Base-by-base conservation (phyloP, 1,284 basidiomycete species). In the Puccinia hordei region DNA sequence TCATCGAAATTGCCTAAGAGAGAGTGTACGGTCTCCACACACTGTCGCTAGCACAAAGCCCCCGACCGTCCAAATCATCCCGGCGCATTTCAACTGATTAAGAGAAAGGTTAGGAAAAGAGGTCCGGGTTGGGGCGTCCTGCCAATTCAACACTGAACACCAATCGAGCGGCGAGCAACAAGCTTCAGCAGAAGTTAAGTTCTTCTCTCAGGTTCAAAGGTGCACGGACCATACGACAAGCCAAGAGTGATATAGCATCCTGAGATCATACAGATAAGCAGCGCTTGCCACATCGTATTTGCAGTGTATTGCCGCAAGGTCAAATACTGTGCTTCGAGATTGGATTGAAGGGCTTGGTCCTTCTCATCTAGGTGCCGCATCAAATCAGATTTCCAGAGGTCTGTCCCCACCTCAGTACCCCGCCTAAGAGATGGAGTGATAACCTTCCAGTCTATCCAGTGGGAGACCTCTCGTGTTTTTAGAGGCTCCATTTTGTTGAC, bases 201-300 rank as follows among this genome's bases (percentile, higher is more conserved):
- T 49, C 46, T 49, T 49, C 17, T 13, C 2, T 17, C 17, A 19
- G 17, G 13, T 49, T 49, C 17, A 15, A 49, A 49, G 15, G 17
- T 49, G 46, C 46, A 49, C 46, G 17, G 46, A 49, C 46, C 46
- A 59, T 59, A 59, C 15, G 57, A 27, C 27, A 59, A 59, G 57
- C 57, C 57, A 59, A 59, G 24, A 59, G 57, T 59, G 57, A 59
- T 59, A 27, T 59, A 59, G 57, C 57, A 24, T 1, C 57, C 57
- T 17, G 57, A 59, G 15, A 59, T 59, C 13, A 59, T 33, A 33
- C 57, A 59, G 57, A 59, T 59, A 33, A 59, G 57, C 57, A 59
- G 30, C 27, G 57, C 57, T 59, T 59, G 57, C 57, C 57, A 59
- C 57, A 59, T 59, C 30, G 57, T 59, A 30, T 59, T 59, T 59